Base-by-base conservation (phyloP, 2,329 filamentous ascomycete species). In the Plenodomus lindquistii region DNA sequence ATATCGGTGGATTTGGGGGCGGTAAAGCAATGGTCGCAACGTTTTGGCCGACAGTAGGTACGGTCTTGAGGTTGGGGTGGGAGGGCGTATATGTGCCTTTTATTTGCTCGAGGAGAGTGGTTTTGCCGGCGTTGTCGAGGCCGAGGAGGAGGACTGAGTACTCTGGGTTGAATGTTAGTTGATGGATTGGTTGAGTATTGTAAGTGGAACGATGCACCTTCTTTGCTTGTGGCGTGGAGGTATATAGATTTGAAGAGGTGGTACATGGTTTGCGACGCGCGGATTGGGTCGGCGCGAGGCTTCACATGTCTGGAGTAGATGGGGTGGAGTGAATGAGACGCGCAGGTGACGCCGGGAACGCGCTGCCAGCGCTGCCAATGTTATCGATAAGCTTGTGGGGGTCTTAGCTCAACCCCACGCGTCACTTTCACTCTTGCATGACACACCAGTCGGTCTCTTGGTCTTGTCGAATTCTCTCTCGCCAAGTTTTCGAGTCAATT, bases 81-180 rank as follows among this genome's bases (percentile, higher is more conserved):
- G 89, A 72, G 77, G 83, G 67, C 37, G 85, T 81, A 80, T 91
- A 96, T 69, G 95, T 82, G 45, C 91, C 84, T 77, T 96, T 97
- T 74, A 97, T 91, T 74, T 97, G 92, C 71, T 95, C 91, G 75
- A 97, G 91, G 70, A 97, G 92, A 20, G 94, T 97, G 35, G 94
- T 97, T 80, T 97, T 97, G 74, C 94, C 94, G 52, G 94, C 94
- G 72, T 97, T 97, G 80, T 97, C 94, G 69, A 97, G 89, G 55
- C 94, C 94, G 65, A 97, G 89, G 60, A 97, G 87, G 69, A 97
- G 90, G 67, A 97, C 90, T 18, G 93, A 97, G 80, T 97, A 97
- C 79, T 97, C 93, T 94, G 67, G 29, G 46, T 50, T 18, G 18
- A 40, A 1, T 10, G 49, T 59, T 37, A 59, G 55, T 19, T 47